Evolutionary conservation across 768 basidiomycete genomes (phyloP), one percentile per base, ranked within the genome.

Genomic region (Leucogyrophana mollusca): DNA sequence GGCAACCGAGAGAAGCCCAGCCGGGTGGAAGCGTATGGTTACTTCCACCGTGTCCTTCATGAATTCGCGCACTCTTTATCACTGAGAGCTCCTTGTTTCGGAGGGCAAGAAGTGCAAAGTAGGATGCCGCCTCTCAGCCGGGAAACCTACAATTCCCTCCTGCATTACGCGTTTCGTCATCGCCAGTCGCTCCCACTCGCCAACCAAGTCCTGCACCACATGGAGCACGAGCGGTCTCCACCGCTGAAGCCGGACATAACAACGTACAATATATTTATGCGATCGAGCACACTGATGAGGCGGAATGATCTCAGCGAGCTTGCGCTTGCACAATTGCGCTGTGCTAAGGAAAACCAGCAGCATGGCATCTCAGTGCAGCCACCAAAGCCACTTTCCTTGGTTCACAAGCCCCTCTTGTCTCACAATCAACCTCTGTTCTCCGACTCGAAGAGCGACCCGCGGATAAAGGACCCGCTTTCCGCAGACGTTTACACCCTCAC

Each of bases 111-210:
- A 33, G 37, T 10, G 49, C 56, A 34, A 35, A 27, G 37, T 14
- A 46, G 54, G 40, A 58, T 66, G 32, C 73, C 68, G 16, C 59
- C 61, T 0, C 56, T 80, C 6, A 65, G 71, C 34, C 47, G 70
- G 9, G 58, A 65, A 17, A 65, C 74, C 1, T 85, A 82, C 62
- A 85, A 87, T 58, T 56, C 79, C 1, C 74, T 91, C 21, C 54
- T 90, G 3, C 73, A 85, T 50, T 90, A 88, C 59, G 69, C 82
- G 4, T 70, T 91, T 27, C 77, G 77, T 7, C 74, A 85, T 53
- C 74, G 76, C n/a, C 64, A 72, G 33, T 82, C 82, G 4, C 63
- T 74, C 14, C 47, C 56, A 1, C 66, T 79, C 20, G 84, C 78
- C 0, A 60, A 72, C 11, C 51, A 59, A 10, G 64, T 89, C 11